Evolutionary conservation across 495 filamentous ascomycete genomes (phyloP).

Genomic region (Hypoxylon intermedium): DNA sequence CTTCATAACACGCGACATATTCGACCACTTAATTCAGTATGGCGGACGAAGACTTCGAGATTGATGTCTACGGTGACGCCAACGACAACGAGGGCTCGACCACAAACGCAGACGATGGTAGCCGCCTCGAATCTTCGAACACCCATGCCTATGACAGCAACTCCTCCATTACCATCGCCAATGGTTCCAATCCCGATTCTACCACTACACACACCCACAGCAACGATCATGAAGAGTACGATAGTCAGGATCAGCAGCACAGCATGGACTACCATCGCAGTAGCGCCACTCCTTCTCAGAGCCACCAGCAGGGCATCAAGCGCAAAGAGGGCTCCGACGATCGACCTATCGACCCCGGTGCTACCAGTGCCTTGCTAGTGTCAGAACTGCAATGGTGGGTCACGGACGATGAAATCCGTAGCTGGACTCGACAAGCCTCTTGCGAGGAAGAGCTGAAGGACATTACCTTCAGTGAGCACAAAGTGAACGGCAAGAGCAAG

Average conservation of each 20-base stretch:
- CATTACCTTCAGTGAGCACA: conserved; percentile 95
- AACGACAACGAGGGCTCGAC: conserved; percentile 49
- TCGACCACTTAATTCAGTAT: conserved; percentile 57
- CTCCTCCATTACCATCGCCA: conserved; percentile 49
- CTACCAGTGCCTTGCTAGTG: conserved; percentile 81
- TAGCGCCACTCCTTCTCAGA: conserved; percentile 46
- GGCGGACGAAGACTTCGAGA: conserved; percentile 96
- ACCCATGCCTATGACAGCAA: conserved; percentile 45
- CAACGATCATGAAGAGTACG: conserved; percentile 48
- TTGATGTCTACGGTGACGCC: conserved; percentile 95
- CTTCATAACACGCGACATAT: conserved; percentile 43
- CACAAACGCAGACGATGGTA: conserved; percentile 53
- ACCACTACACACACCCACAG: conserved; percentile 35
- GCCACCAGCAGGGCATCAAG: conserved; percentile 74
- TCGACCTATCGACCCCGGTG: conserved; percentile 77
- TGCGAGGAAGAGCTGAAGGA: conserved; percentile 88
- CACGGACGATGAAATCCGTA: conserved; percentile 92
- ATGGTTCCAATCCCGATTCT: conserved; percentile 44
- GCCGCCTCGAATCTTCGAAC: conserved; percentile 54
- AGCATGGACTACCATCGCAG: conserved; percentile 52
- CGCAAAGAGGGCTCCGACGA: conserved; percentile 79
- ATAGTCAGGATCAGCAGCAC: conserved; percentile 41
- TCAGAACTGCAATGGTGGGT: conserved; percentile 96
- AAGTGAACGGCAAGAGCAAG: conserved; percentile 98
- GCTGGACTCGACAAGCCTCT: conserved; percentile 77